These are phyloP conservation scores for Starmera dryadoides DNA, from an alignment of 805 yeast genomes.

Conservation along the genomic window DNA sequence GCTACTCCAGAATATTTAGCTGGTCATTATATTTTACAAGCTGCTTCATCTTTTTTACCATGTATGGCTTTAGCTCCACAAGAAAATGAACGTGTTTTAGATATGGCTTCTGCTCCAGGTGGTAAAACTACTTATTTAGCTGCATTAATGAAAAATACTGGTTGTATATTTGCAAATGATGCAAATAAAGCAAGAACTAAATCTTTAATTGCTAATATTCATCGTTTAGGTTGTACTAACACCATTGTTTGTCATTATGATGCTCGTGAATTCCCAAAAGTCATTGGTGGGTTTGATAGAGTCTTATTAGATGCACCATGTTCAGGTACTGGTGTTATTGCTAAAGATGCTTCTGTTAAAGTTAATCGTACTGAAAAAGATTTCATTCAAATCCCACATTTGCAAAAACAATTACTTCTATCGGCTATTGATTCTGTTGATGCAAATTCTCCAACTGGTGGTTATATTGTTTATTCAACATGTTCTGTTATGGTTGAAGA, in stretches of 20 bases:
- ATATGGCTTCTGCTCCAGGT: slow-evolving; percentile 99
- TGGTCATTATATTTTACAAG: slow-evolving; percentile 96
- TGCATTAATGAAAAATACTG: slow-evolving; percentile 97
- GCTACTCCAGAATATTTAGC: slow-evolving; percentile 99
- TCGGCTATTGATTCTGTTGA: slow-evolving; percentile 98
- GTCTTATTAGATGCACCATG: slow-evolving; percentile 96
- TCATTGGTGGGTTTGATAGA: slow-evolving; percentile 97
- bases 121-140: slow-evolving; percentile 95
- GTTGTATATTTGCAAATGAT: slow-evolving; percentile 95
- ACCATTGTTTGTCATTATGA: slow-evolving; percentile 96
- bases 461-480: slow-evolving; percentile 91
- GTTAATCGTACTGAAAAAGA: slow-evolving; percentile 92
- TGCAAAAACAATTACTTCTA: slow-evolving; percentile 87
- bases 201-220: slow-evolving; percentile 93
- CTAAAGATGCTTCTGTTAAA: slow-evolving; percentile 93
- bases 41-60: slow-evolving; percentile 96
- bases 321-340: slow-evolving; percentile 98
- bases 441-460: slow-evolving; percentile 87
- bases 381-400: slow-evolving; percentile 91
- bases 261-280: slow-evolving; percentile 97
- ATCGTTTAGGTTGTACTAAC: slow-evolving; percentile 92
- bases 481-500: slow-evolving; percentile 98
- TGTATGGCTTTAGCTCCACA: slow-evolving; percentile 98
- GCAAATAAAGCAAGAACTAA: slow-evolving; percentile 95
- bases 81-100: slow-evolving; percentile 89